Base-by-base conservation (phyloP, 2,329 filamentous ascomycete genomes). In the Pseudopithomyces chartarum region DNA sequence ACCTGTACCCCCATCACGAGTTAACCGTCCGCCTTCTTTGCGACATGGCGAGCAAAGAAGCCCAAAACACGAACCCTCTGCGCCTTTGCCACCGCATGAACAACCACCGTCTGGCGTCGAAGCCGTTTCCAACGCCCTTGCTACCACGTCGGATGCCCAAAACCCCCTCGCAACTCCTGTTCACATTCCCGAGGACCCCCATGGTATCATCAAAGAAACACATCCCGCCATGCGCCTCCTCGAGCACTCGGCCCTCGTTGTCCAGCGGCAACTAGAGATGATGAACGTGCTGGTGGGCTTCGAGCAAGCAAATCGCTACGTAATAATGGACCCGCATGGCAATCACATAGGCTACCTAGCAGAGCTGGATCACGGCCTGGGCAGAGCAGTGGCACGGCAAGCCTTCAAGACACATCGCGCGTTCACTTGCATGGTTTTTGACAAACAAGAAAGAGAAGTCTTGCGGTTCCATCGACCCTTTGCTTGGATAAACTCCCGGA, bases 241-340 rank as follows among this genome's bases (percentile, higher is more conserved):
- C 19, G 80, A 82, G 42, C 87, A 88, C 65, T 87, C 85, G 1
- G 82, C 84, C 8, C 76, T 89, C 43, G 82, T 89, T 6, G 80
- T 89, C 10, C 85, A 87, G 62, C 78, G 86, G 32, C 85, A 88
- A 64, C 67, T 89, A 26, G 86, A 88, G 67, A 81, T 88, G 76
- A 86, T 87, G 83, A 88, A 88, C 70, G 78, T 88, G 10, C 79
- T 89, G 65, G 75, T 87, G 70, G 86, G 86, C 1, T 88, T 88
- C 61, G 86, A 89, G 71, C 86, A 89, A 69, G 85, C 86, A 12
- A 88, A 88, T 65, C 81, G 81, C 69, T 89, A 89, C 67, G 81
- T 87, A 13, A 87, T 89, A 47, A 83, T 88, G 80, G 84, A 88
- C 73, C 85, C 85, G 1, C 79, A 83, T 52, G 86, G 86, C 6